Conservation (phyloP, 805 yeast genomes). For the Ogataea methanolica region DNA sequence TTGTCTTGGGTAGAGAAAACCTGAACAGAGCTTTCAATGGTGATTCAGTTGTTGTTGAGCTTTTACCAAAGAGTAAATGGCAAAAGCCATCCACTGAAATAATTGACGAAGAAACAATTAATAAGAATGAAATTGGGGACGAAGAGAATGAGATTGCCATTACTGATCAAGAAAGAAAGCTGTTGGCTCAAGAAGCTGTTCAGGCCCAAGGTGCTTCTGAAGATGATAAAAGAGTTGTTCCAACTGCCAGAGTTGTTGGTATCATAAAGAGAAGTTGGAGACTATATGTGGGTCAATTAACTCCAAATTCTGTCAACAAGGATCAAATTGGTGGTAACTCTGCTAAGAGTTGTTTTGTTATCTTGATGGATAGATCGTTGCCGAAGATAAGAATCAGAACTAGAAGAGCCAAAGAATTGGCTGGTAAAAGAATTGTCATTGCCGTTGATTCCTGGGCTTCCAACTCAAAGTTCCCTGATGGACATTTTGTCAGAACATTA, state of each 20-base stretch:
- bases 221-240: slow-evolving; percentile 52
- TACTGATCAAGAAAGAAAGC: slow-evolving; percentile 65
- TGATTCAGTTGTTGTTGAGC: slow-evolving; percentile 86
- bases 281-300: slow-evolving; percentile 89
- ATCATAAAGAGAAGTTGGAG: slow-evolving; percentile 91
- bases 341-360: slow-evolving; percentile 73
- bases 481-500: slow-evolving; percentile 85
- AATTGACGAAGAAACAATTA: slow-evolving; percentile 67
- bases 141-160: slow-evolving; percentile 43
- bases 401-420: slow-evolving; percentile 73
- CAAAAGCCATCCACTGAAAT: slow-evolving; percentile 76
- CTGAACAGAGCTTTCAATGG: slow-evolving; percentile 90
- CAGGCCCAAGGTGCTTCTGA: slow-evolving; percentile 46
- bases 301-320: slow-evolving; percentile 61
- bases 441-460: slow-evolving; percentile 93
- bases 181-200: slow-evolving; percentile 74
- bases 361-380: slow-evolving; percentile 81
- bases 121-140: slow-evolving; percentile 57
- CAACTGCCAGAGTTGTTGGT: slow-evolving; percentile 93
- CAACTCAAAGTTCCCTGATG: slow-evolving; percentile 81
- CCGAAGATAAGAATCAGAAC: slow-evolving; percentile 87
- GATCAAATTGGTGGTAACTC: slow-evolving; percentile 57
- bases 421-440: slow-evolving; percentile 88
- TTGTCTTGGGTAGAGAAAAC: slow-evolving; percentile 77
- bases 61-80: slow-evolving; percentile 85